Conservation (phyloP, 305 asterid species). For the Fraxinus paxiana region DNA sequence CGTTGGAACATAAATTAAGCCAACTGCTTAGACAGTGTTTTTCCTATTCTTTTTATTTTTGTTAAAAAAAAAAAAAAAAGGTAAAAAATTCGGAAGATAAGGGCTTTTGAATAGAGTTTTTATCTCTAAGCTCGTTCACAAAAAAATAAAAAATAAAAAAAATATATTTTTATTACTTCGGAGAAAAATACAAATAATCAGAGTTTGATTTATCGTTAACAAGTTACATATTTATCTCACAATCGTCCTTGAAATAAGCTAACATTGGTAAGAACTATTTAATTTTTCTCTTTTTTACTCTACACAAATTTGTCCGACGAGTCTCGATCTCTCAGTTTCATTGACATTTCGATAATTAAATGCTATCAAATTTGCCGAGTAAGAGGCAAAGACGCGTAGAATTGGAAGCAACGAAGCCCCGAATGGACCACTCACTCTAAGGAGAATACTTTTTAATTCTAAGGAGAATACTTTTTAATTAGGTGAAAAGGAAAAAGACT, state of each 20-base stretch:
- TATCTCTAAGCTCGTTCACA: no score
- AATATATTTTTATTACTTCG: no score
- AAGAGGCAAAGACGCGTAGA: background rate
- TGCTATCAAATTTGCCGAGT: background rate
- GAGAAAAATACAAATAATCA: no score
- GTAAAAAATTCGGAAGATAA: background rate
- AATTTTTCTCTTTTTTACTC: no score
- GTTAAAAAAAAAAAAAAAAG: no score
- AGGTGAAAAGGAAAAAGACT: slow-evolving; percentile 32
- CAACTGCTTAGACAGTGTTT: background rate
- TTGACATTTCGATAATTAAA: background rate
- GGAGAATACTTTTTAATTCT: slow-evolving; percentile 27
- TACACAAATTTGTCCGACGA: no score
- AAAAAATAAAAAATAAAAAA: no score
- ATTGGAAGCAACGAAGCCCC: background rate
- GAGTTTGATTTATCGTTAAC: no score
- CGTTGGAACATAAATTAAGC: slow-evolving; percentile 12
- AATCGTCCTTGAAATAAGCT: no score
- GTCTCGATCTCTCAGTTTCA: background rate
- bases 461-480: slow-evolving; percentile 27
- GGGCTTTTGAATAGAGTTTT: background rate
- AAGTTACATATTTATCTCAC: no score
- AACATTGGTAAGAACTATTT: no score
- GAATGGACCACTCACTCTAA: slow-evolving; percentile 33
- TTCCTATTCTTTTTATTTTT: no score